A percentile compares a stretch with the other conserved stretches of the same genome.
Evolutionary conservation across 768 basidiomycete species (phyloP).

Genomic region (Pulveroboletus frians): DNA sequence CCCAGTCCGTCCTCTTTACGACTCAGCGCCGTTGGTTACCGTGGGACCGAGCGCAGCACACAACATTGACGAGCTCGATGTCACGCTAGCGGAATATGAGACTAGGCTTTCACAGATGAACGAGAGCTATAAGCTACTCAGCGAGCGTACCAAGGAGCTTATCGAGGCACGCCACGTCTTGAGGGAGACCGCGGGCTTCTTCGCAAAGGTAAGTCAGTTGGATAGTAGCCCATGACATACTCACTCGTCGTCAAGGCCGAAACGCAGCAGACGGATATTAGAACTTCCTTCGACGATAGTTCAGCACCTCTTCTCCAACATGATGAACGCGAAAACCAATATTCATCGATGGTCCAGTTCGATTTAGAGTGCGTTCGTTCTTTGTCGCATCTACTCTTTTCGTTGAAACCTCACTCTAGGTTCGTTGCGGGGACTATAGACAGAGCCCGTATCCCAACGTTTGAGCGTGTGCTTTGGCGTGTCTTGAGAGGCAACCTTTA

Average conservation of each 20-base stretch:
- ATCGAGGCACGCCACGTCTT: slow-evolving; percentile 93
- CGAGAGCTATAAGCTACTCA: slow-evolving; percentile 82
- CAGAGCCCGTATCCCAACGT: slow-evolving; percentile 83
- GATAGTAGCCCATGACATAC: background rate
- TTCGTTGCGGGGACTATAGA: slow-evolving; percentile 98
- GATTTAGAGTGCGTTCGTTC: slow-evolving; percentile 73
- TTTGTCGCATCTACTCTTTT: background rate
- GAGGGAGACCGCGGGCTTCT: slow-evolving; percentile 93
- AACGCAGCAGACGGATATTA: slow-evolving; percentile 69
- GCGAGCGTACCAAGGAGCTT: slow-evolving; percentile 80
- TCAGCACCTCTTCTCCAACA: slow-evolving; percentile 87
- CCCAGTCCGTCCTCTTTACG: slow-evolving; percentile 78
- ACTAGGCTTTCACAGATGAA: slow-evolving; percentile 84
- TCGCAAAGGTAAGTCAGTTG: slow-evolving; percentile 60
- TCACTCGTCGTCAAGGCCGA: slow-evolving; percentile 53
- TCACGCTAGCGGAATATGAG: slow-evolving; percentile 84
- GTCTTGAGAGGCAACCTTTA: slow-evolving; percentile 96
- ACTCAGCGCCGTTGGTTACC: slow-evolving; percentile 81
- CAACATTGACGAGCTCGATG: slow-evolving; percentile 89
- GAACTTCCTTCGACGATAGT: slow-evolving; percentile 88
- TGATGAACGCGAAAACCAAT: slow-evolving; percentile 76
- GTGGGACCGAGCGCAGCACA: slow-evolving; percentile 91
- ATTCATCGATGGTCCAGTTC: slow-evolving; percentile 53
- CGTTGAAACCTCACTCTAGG: slow-evolving; percentile 34
- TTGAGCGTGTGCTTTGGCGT: slow-evolving; percentile 97